Conservation (phyloP, 352 stramenopile genomes). For the Phytophthora pini region DNA sequence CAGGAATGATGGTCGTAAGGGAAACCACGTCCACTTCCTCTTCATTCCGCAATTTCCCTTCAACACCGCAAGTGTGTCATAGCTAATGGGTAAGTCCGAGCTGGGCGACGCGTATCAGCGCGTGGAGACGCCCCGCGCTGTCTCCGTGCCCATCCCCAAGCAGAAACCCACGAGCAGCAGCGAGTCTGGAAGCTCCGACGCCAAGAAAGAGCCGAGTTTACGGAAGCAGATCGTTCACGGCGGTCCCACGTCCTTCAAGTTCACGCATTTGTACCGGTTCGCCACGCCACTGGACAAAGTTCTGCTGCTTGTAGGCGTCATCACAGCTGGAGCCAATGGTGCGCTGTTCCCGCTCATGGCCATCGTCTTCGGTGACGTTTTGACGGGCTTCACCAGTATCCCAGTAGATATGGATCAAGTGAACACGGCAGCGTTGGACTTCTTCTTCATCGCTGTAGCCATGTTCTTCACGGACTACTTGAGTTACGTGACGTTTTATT, state of each 20-base stretch:
- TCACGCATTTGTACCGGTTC: slow-evolving; percentile 44
- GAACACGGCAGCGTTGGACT: slow-evolving; percentile 35
- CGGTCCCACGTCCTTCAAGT: slow-evolving; percentile 37
- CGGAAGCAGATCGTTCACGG: background rate
- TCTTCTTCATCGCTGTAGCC: slow-evolving; percentile 35
- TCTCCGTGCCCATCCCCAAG: background rate
- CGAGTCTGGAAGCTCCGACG: slow-evolving; percentile 1
- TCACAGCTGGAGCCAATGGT: slow-evolving; percentile 39
- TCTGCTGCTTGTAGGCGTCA: slow-evolving; percentile 33
- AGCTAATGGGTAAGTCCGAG: slow-evolving; percentile 11
- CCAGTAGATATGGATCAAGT: slow-evolving; percentile 41
- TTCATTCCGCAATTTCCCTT: slow-evolving; percentile 11
- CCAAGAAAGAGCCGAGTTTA: background rate
- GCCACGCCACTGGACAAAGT: slow-evolving; percentile 42
- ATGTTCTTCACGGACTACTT: slow-evolving; percentile 39
- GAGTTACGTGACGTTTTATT: slow-evolving; percentile 20
- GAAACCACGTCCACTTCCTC: background rate
- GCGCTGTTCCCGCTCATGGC: slow-evolving; percentile 55
- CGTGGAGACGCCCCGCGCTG: slow-evolving; percentile 15
- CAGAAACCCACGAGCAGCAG: background rate
- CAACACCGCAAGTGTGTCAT: background rate
- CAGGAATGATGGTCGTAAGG: slow-evolving; percentile 7
- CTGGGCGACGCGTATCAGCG: slow-evolving; percentile 10
- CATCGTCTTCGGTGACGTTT: slow-evolving; percentile 49
- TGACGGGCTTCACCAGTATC: slow-evolving; percentile 31